These are phyloP conservation scores for Fusarium burgessii DNA, from an alignment of 2,329 filamentous ascomycete species.

Conservation along the genomic window DNA sequence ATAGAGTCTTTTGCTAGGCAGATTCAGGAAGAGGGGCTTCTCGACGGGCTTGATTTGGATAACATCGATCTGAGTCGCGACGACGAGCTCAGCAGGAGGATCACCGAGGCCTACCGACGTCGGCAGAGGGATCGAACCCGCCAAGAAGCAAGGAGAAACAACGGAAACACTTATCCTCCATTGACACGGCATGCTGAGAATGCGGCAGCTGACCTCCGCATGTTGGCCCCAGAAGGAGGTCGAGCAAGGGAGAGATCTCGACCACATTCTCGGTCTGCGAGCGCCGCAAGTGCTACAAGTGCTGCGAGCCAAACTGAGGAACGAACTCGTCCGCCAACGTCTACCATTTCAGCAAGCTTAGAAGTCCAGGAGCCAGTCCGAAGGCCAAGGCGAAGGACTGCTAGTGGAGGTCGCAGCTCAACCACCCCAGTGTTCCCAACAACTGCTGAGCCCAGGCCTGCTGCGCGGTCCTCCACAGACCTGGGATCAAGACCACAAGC, in stretches of 20 bases:
- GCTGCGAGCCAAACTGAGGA: slow-evolving; percentile 59
- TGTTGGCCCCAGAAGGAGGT: slow-evolving; percentile 45
- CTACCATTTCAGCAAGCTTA: slow-evolving; percentile 44
- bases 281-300: slow-evolving; percentile 56
- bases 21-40: slow-evolving; percentile 86
- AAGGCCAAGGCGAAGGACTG: slow-evolving; percentile 60
- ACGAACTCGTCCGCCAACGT: slow-evolving; percentile 63
- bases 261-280: slow-evolving; percentile 61
- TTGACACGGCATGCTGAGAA: slow-evolving; percentile 51
- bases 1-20: slow-evolving; percentile 91
- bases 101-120: slow-evolving; percentile 87
- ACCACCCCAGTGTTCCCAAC: slow-evolving; percentile 61
- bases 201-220: slow-evolving; percentile 43
- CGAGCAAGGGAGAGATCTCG: slow-evolving; percentile 52
- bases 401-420: slow-evolving; percentile 67
- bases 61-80: slow-evolving; percentile 87
- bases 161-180: slow-evolving; percentile 51
- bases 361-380: slow-evolving; percentile 49
- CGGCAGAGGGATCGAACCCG: slow-evolving; percentile 75
- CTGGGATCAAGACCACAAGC: slow-evolving; percentile 60
- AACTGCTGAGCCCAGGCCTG: slow-evolving; percentile 60
- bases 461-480: slow-evolving; percentile 75
- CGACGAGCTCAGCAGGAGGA: slow-evolving; percentile 89
- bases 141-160: slow-evolving; percentile 60
- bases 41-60: slow-evolving; percentile 90